A percentile compares a stretch with the other conserved stretches of the same genome.
Conservation (phyloP, 495 filamentous ascomycete genomes). For the Penicillium odoratum region DNA sequence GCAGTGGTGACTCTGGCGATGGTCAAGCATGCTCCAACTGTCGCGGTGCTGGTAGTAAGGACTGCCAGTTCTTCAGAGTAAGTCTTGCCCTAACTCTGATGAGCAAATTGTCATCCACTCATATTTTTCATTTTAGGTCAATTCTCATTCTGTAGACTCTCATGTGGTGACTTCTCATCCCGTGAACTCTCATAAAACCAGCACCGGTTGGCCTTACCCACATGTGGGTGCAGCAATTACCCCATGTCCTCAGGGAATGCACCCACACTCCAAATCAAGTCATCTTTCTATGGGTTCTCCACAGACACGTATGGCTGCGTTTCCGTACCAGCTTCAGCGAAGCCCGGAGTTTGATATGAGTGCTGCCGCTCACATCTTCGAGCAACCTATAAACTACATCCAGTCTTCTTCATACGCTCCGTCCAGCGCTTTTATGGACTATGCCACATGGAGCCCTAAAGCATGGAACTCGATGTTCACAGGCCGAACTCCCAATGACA, state of each 20-base stretch:
- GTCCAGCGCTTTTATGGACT: conserved; percentile 29
- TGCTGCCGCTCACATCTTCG: conserved; percentile 19
- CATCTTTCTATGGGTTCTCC: conserved; percentile 20
- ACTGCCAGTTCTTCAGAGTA: conserved; percentile 82
- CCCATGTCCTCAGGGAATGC: conserved; percentile 25
- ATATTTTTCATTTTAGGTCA: conserved; percentile 16
- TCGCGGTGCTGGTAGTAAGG: conserved; percentile 65
- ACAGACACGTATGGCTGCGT: conserved; percentile 16
- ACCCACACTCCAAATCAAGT: conserved; percentile 18
- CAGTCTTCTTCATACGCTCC: conserved; percentile 32
- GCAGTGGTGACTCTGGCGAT: conserved; percentile 80
- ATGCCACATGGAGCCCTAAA: conserved; percentile 29
- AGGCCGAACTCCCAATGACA: conserved; percentile 20
- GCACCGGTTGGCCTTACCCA: conserved; percentile 37
- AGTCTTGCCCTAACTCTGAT: conserved; percentile 17
- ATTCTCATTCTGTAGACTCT: conserved; percentile 23
- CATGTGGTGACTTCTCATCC: not conserved
- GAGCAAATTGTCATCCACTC: not conserved
- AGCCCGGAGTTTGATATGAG: conserved; percentile 30
- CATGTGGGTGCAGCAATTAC: conserved; percentile 16
- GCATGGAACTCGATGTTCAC: conserved; percentile 27
- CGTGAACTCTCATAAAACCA: not conserved
- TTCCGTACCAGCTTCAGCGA: conserved; percentile 18
- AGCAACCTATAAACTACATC: conserved; percentile 25
- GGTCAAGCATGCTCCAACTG: conserved; percentile 81